Percentiles rank a stretch among this genome's conserved stretches.
These are phyloP conservation scores for Tolypocladium endophyticum DNA, from an alignment of 2,329 filamentous ascomycete species.

Conservation along the genomic window DNA sequence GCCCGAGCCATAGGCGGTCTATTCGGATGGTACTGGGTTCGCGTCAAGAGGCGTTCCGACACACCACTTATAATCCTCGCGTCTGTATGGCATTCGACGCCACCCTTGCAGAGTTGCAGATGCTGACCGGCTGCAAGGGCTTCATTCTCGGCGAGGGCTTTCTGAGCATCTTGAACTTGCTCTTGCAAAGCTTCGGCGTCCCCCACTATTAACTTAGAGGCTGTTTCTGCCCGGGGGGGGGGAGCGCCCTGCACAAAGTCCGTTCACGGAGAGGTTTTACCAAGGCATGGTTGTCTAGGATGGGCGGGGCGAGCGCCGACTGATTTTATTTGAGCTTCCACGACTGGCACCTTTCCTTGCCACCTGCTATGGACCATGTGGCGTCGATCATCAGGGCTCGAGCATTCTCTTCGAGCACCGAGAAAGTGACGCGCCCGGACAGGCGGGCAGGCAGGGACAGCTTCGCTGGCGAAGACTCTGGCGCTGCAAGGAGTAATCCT, in stretches of 20 bases:
- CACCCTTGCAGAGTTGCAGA: not conserved
- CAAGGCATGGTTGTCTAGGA: not conserved
- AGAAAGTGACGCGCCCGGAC: slow-evolving; percentile 58
- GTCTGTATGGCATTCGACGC: slow-evolving; percentile 32
- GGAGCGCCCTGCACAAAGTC: not conserved
- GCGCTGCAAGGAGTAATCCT: slow-evolving; percentile 61
- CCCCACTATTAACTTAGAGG: slow-evolving; percentile 58
- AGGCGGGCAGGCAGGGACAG: slow-evolving; percentile 47
- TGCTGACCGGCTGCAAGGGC: slow-evolving; percentile 36
- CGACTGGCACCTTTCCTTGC: slow-evolving; percentile 31
- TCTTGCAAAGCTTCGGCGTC: slow-evolving; percentile 66
- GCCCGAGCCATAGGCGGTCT: slow-evolving; percentile 74
- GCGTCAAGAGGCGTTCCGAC: slow-evolving; percentile 39
- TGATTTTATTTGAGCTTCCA: slow-evolving; percentile 37
- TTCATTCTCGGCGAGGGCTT: slow-evolving; percentile 90
- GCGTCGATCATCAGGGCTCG: slow-evolving; percentile 56
- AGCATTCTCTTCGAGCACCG: slow-evolving; percentile 58
- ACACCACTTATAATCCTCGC: slow-evolving; percentile 85
- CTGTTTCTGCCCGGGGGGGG: not conserved
- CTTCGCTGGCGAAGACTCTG: slow-evolving; percentile 33
- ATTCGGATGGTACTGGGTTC: slow-evolving; percentile 66
- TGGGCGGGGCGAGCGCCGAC: not conserved
- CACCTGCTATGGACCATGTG: slow-evolving; percentile 43
- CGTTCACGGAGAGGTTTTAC: no score
- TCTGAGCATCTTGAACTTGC: slow-evolving; percentile 80